Evolutionary conservation across 345 rosid genomes (phyloP).

Genomic region (Populus nigra): DNA sequence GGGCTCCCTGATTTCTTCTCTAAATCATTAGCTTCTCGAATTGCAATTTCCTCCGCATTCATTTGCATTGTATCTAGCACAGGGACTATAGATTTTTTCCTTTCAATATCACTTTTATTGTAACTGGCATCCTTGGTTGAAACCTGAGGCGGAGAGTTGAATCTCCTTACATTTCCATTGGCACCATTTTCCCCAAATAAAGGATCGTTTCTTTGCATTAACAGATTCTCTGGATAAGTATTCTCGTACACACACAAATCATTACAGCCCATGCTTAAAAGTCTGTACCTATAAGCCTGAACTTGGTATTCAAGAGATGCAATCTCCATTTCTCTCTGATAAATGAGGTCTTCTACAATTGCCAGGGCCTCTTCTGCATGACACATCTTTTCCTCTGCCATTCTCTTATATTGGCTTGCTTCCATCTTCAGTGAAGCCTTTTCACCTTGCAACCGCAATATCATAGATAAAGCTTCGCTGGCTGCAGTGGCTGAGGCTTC

Average conservation of each 20-base stretch:
- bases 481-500: slow-evolving; percentile 77
- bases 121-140: slow-evolving; percentile 23
- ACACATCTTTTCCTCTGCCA: slow-evolving; percentile 76
- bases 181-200: slow-evolving; percentile 24
- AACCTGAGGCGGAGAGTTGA: slow-evolving; percentile 39
- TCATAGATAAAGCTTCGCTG: slow-evolving; percentile 84
- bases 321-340: slow-evolving; percentile 81
- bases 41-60: slow-evolving; percentile 20
- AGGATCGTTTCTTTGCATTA: slow-evolving; percentile 33
- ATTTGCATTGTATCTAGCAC: slow-evolving; percentile 12
- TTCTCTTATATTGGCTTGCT: slow-evolving; percentile 79
- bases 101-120: slow-evolving; percentile 17
- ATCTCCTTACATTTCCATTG: slow-evolving; percentile 25
- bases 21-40: slow-evolving; percentile 26
- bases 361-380: slow-evolving; percentile 79
- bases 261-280: slow-evolving; percentile 62
- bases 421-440: slow-evolving; percentile 78
- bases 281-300: slow-evolving; percentile 66
- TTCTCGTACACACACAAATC: slow-evolving; percentile 50
- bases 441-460: slow-evolving; percentile 78
- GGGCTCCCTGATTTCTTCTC: slow-evolving; percentile 29
- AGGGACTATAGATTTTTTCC: slow-evolving; percentile 16
- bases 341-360: slow-evolving; percentile 65
- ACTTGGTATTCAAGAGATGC: slow-evolving; percentile 81
- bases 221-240: slow-evolving; percentile 43